Conservation (phyloP, 306 rosid genomes). For the Benincasa hispida region DNA sequence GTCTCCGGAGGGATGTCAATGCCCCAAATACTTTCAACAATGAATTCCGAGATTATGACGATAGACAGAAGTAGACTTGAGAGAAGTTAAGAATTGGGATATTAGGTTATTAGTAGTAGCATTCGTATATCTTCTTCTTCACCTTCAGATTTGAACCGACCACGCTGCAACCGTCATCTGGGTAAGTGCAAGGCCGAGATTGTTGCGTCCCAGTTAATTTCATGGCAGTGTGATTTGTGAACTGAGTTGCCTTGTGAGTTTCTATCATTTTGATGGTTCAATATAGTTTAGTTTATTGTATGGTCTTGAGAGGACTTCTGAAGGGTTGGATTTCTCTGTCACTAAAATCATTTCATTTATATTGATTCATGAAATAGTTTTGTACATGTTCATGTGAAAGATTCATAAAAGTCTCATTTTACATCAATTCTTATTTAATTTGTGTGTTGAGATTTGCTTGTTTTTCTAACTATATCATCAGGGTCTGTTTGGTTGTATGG, state of each 20-base stretch:
- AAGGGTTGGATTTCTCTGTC: neutral
- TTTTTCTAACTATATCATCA: neutral
- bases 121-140: conserved; percentile 8
- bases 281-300: neutral
- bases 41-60: conserved; percentile 34
- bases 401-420: neutral
- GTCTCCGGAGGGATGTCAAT: conserved; percentile 93
- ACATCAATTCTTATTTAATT: neutral
- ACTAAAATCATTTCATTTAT: neutral
- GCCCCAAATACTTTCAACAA: conserved; percentile 74
- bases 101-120: conserved; percentile 13
- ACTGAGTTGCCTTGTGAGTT: neutral
- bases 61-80: conserved; percentile 34
- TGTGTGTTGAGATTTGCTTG: neutral
- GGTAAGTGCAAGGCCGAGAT: neutral
- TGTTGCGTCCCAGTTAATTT: neutral
- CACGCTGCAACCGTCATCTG: neutral
- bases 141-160: conserved; percentile 9
- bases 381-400: neutral
- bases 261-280: neutral
- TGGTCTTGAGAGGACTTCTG: neutral
- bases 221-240: neutral
- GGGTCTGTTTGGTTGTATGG: neutral
- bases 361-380: conserved; percentile 1
- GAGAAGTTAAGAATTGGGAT: conserved; percentile 31